Evolutionary conservation across 805 yeast species (phyloP).

Genomic region (Scheffersomyces lignosus): DNA sequence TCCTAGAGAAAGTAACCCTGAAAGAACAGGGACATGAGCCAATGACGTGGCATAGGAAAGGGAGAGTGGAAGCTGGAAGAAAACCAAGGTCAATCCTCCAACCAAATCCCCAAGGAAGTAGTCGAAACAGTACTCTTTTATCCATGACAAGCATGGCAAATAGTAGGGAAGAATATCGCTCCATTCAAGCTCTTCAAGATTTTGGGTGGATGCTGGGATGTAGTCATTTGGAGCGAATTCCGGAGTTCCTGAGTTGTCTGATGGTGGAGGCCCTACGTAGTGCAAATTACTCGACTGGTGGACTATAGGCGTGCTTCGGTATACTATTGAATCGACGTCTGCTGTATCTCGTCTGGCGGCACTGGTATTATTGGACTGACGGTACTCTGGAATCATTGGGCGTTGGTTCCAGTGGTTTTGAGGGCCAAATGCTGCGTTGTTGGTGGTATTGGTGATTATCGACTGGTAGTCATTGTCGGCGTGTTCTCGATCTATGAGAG

Average conservation of each 20-base stretch:
- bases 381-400: no score
- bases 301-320: not conserved
- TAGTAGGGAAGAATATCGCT: slow-evolving; percentile 53
- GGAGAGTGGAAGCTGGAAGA: slow-evolving; percentile 88
- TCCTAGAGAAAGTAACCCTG: slow-evolving; percentile 40
- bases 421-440: no score
- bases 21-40: slow-evolving; percentile 43
- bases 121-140: slow-evolving; percentile 47
- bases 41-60: slow-evolving; percentile 41
- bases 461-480: no score
- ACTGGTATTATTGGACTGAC: no score
- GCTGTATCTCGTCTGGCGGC: no score
- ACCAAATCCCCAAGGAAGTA: slow-evolving; percentile 59
- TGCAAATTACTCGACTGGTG: not conserved
- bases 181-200: slow-evolving; percentile 25
- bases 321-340: slow-evolving; percentile 1
- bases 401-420: no score
- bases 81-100: slow-evolving; percentile 86
- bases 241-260: not conserved
- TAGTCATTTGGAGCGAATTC: slow-evolving; percentile 12
- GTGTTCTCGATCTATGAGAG: no score
- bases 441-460: no score
- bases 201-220: slow-evolving; percentile 20
- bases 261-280: not conserved
- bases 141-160: slow-evolving; percentile 68